These are phyloP conservation scores for Trifolium repens DNA, from an alignment of 306 rosid species.

Conservation along the genomic window DNA sequence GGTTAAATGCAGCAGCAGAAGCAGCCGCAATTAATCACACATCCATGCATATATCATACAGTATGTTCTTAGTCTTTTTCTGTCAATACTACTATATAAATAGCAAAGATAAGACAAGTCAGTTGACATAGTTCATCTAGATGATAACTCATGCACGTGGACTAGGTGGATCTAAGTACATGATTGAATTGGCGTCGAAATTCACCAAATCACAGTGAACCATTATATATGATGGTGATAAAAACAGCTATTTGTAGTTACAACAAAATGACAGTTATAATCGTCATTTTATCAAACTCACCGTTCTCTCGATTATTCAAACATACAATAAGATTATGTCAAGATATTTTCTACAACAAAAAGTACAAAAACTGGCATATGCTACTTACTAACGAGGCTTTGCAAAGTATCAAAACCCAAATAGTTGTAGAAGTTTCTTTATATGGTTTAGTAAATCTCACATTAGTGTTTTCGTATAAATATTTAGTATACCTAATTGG, in stretches of 20 bases:
- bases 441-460: neutral
- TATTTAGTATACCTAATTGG: neutral
- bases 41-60: conserved; percentile 27
- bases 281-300: too few species aligned
- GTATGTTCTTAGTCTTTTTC: neutral
- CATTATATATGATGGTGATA: too few species aligned
- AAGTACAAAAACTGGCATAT: too few species aligned
- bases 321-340: too few species aligned
- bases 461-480: neutral
- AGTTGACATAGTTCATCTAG: neutral
- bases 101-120: neutral
- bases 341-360: too few species aligned
- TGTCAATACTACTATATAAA: neutral
- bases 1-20: neutral
- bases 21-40: neutral
- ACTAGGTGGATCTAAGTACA: neutral
- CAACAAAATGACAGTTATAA: too few species aligned
- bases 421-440: too few species aligned
- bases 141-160: neutral
- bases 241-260: too few species aligned
- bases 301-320: too few species aligned
- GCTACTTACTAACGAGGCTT: too few species aligned
- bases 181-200: too few species aligned
- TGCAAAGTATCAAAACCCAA: neutral
- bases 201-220: too few species aligned